phyloP scores from a whole-genome alignment of 805 yeast species.

The Kuraishia ogatae region DNA sequence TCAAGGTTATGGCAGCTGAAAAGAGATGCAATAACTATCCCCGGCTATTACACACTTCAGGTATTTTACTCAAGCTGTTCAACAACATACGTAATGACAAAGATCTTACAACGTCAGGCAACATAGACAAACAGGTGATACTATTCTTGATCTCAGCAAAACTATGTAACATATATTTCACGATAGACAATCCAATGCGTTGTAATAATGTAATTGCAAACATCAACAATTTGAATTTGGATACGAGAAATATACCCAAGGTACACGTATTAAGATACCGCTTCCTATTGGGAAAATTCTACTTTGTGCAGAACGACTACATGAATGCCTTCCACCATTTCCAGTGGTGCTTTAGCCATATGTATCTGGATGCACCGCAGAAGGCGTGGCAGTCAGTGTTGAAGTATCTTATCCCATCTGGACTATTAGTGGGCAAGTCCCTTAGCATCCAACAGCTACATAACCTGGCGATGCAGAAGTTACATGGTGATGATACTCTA shows the following conservation, averaged over 20 bases:
- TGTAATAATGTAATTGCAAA: constrained; percentile 57
- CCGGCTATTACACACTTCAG: constrained; percentile 37
- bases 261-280: constrained; percentile 44
- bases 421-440: constrained; percentile 41
- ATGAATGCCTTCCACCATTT: constrained; percentile 38
- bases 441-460: constrained; percentile 27
- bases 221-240: constrained; percentile 41
- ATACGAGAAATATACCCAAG: constrained; percentile 28
- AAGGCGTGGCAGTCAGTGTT: constrained; percentile 28
- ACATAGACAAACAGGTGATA: constrained; percentile 31
- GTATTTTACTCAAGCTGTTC: constrained; percentile 37
- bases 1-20: constrained; percentile 27
- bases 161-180: constrained; percentile 43
- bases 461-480: constrained; percentile 2
- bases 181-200: constrained; percentile 43
- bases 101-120: constrained; percentile 22
- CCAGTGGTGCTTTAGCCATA: constrained; percentile 35
- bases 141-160: constrained; percentile 39
- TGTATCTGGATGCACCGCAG: constrained; percentile 18
- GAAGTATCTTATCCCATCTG: constrained; percentile 40
- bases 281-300: constrained; percentile 43
- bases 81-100: constrained; percentile 41
- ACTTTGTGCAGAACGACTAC: constrained; percentile 42
- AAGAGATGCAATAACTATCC: constrained; percentile 26
- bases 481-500: constrained; percentile 7